Evolutionary conservation across 2,329 filamentous ascomycete genomes (phyloP).

Genomic region (Cercospora brassicicola): DNA sequence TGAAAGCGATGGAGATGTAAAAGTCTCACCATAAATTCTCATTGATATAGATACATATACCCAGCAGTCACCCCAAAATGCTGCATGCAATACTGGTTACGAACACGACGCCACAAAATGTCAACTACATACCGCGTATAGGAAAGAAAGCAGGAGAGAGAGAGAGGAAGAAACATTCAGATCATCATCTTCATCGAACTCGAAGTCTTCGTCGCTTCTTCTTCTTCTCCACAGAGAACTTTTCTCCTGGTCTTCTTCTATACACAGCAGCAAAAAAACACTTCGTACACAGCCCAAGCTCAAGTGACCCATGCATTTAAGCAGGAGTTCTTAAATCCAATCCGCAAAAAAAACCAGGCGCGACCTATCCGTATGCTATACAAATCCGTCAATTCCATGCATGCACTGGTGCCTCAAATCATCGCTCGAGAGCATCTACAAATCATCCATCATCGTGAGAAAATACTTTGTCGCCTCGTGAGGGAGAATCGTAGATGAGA

Average conservation of each 20-base stretch:
- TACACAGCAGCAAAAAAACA: background rate
- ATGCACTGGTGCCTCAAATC: background rate
- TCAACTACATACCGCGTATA: background rate
- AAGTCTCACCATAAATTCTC: no score
- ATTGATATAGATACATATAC: no score
- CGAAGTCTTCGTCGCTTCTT: background rate
- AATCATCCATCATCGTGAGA: background rate
- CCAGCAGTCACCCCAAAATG: no score
- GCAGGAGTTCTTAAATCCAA: no score
- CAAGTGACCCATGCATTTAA: background rate
- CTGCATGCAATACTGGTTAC: no score
- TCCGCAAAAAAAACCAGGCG: background rate
- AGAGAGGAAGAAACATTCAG: background rate
- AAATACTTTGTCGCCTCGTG: background rate
- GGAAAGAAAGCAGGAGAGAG: background rate
- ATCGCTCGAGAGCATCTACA: background rate
- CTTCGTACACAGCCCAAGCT: background rate
- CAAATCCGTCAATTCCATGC: background rate
- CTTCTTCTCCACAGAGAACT: background rate
- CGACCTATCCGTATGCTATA: background rate
- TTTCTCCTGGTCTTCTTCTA: background rate
- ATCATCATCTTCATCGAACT: background rate
- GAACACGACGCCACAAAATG: background rate
- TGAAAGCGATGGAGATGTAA: no score
- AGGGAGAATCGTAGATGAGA: background rate